Percentiles rank a stretch among this genome's conserved stretches.
These are phyloP conservation scores for Priceomyces castillae DNA, from an alignment of 805 yeast genomes.

Conservation along the genomic window DNA sequence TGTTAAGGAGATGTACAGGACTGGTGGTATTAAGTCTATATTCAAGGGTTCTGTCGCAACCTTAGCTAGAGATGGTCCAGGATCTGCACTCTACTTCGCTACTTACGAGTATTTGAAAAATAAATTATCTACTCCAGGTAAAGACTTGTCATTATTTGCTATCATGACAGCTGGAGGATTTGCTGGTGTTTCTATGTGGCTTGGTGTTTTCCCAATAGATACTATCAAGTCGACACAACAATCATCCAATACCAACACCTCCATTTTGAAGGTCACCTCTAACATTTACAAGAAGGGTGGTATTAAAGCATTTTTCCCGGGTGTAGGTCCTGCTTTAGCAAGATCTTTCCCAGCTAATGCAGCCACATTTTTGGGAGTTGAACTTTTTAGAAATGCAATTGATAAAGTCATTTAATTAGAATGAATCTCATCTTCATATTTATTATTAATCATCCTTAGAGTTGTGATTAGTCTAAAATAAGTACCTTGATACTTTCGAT, in stretches of 20 bases:
- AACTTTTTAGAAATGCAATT: conserved; percentile 56
- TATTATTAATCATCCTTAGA: too few relatives aligned
- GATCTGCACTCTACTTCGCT: conserved; percentile 92
- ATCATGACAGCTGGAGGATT: conserved; percentile 90
- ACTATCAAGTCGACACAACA: conserved; percentile 87
- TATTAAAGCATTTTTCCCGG: conserved; percentile 91
- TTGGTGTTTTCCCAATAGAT: conserved; percentile 92
- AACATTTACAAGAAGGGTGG: conserved; percentile 76
- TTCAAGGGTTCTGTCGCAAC: conserved; percentile 93
- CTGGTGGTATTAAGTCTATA: conserved; percentile 81
- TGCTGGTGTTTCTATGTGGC: conserved; percentile 98
- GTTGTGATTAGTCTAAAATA: too few relatives aligned
- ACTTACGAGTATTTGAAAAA: conserved; percentile 83
- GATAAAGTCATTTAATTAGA: conserved; percentile 30
- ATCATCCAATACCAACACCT: conserved; percentile 51
- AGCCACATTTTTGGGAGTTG: conserved; percentile 97
- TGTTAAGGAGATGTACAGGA: conserved; percentile 62
- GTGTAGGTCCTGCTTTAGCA: conserved; percentile 90
- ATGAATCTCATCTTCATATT: too few relatives aligned
- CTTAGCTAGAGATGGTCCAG: conserved; percentile 95
- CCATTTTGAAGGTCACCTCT: conserved; percentile 64
- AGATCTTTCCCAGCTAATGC: conserved; percentile 98
- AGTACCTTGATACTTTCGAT: too few relatives aligned
- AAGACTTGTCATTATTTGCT: conserved; percentile 64
- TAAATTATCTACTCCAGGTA: conserved; percentile 52